phyloP scores from a whole-genome alignment of 2,329 filamentous ascomycete genomes.

The Fusarium aywerte region DNA sequence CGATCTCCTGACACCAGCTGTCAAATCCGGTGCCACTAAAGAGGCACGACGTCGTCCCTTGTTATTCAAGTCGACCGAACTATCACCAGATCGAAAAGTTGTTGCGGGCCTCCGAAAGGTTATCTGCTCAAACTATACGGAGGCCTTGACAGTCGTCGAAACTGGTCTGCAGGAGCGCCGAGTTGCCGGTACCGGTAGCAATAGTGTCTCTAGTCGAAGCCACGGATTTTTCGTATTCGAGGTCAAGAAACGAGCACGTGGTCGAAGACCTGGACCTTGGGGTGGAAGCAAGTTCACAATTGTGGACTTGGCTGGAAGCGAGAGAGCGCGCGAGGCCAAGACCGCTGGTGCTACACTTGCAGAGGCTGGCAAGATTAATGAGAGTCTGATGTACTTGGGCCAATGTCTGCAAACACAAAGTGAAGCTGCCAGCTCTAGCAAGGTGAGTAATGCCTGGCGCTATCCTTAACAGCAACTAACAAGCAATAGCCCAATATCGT shows the following conservation, averaged over 20 bases:
- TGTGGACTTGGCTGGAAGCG: conserved; percentile 92
- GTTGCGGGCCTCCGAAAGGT: conserved; percentile 93
- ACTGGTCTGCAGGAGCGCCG: conserved; percentile 87
- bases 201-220: conserved; percentile 89
- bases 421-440: conserved; percentile 76
- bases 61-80: conserved; percentile 91
- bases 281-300: conserved; percentile 83
- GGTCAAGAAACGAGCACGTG: conserved; percentile 78
- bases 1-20: conserved; percentile 79
- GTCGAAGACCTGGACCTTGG: conserved; percentile 69
- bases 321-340: conserved; percentile 92
- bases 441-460: conserved; percentile 61
- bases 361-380: conserved; percentile 98
- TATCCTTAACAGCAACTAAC: conserved; percentile 11
- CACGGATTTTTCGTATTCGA: conserved; percentile 98
- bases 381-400: conserved; percentile 96
- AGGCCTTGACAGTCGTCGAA: conserved; percentile 90
- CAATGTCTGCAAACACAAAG: conserved; percentile 97
- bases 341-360: conserved; percentile 91
- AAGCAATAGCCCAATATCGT: conserved; percentile 72
- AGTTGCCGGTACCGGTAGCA: conserved; percentile 91
- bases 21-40: conserved; percentile 70
- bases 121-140: conserved; percentile 81
- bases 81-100: conserved; percentile 89
- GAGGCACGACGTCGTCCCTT: conserved; percentile 81